A percentile compares a stretch with the other conserved stretches of the same genome.
These are phyloP conservation scores for Monilinia fructigena DNA, from an alignment of 2,329 filamentous ascomycete species.

Conservation along the genomic window DNA sequence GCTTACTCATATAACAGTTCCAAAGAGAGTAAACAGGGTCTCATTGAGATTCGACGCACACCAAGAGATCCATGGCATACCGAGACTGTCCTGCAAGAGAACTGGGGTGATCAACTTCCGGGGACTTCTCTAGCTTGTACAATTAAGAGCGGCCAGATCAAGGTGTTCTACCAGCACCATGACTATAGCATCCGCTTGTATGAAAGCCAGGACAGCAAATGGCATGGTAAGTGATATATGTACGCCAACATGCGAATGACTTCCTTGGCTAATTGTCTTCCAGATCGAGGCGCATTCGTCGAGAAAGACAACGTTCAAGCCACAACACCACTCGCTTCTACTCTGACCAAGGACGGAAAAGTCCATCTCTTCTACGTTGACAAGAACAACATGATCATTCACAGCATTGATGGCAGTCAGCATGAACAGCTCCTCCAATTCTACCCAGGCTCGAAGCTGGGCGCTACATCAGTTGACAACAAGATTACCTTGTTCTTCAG, in stretches of 20 bases:
- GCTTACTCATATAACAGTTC: not conserved
- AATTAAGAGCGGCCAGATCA: not conserved
- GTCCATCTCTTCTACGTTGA: slow-evolving; percentile 13
- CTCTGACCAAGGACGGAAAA: slow-evolving; percentile 1
- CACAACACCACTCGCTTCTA: slow-evolving; percentile 14
- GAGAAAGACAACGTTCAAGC: slow-evolving; percentile 10
- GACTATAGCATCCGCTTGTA: slow-evolving; percentile 12
- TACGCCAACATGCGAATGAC: not conserved
- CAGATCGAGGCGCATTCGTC: slow-evolving; percentile 4
- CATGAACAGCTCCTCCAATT: slow-evolving; percentile 3
- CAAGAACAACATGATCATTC: not conserved
- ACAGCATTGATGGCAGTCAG: not conserved
- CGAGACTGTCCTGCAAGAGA: slow-evolving; percentile 1
- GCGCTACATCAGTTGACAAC: slow-evolving; percentile 15
- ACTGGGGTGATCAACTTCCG: slow-evolving; percentile 12
- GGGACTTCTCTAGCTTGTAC: slow-evolving; percentile 5
- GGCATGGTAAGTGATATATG: slow-evolving; percentile 1
- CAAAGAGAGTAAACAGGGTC: slow-evolving; percentile 4
- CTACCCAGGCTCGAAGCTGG: slow-evolving; percentile 19
- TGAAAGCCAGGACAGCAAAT: not conserved
- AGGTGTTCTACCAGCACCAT: slow-evolving; percentile 14
- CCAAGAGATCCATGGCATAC: slow-evolving; percentile 19
- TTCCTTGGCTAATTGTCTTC: not conserved
- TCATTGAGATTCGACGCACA: slow-evolving; percentile 19
- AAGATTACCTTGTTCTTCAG: slow-evolving; percentile 21